Evolutionary conservation across 164 flowering plant species (phyloP).

Genomic region (Magnolia officinalis): DNA sequence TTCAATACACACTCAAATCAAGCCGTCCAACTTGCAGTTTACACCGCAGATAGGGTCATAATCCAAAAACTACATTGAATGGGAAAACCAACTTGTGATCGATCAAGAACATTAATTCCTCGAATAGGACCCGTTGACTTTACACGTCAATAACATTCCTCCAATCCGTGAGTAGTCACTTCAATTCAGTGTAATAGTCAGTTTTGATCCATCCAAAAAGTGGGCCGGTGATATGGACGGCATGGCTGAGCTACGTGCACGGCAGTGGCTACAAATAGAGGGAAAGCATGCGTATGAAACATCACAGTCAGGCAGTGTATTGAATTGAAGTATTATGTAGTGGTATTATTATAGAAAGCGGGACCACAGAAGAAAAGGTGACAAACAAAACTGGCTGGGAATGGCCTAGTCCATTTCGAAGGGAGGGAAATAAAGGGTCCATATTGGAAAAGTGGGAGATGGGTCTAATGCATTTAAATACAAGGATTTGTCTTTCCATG

Average conservation of each 20-base stretch:
- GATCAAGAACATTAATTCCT: background rate
- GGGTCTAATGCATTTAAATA: conserved; percentile 4
- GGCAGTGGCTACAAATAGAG: background rate
- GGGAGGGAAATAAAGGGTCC: background rate
- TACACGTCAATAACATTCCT: no score
- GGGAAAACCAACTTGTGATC: background rate
- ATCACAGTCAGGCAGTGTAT: background rate
- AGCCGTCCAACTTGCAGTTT: no score
- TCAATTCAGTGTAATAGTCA: background rate
- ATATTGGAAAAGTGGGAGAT: background rate
- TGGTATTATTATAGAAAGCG: background rate
- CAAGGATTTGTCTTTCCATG: conserved; percentile 1
- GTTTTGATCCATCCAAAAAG: background rate
- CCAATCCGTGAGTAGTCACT: no score
- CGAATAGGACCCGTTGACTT: background rate
- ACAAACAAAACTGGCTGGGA: background rate
- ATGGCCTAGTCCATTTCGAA: conserved; percentile 3
- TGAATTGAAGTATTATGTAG: background rate
- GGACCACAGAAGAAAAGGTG: background rate
- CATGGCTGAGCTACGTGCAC: background rate
- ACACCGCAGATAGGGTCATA: background rate
- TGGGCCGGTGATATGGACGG: background rate
- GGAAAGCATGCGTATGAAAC: background rate
- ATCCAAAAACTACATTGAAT: background rate
- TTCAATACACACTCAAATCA: no score